Evolutionary conservation across 345 rosid species (phyloP), one percentile per base, ranked within the genome.

Genomic region (Sonneratia alba): DNA sequence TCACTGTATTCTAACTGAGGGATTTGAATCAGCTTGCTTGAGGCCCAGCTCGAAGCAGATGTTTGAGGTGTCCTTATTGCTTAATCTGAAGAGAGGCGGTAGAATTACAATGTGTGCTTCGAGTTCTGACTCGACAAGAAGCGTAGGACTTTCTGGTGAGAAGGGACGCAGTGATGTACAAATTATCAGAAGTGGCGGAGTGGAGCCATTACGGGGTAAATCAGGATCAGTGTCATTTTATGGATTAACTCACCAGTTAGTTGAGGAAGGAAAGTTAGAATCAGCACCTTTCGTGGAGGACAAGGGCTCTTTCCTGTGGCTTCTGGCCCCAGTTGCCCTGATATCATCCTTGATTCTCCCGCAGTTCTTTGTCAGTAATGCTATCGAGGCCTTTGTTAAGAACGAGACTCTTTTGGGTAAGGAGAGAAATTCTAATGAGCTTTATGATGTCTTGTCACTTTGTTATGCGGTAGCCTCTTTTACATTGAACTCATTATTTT

Each of bases 151-250:
- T 49, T 43, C 68, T 27, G 67, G 62, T 3, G 71, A 68, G 43
- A 75, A 78, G 64, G 36, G 47, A 14, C 36, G 66, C 7, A 68
- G 79, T 4, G 76, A 57, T 19, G 76, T 76, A 73, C 71, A 78
- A 14, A 64, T 76, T 63, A 49, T 38, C 42, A 72, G 71, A 38
- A 76, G 55, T 67, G 74, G 78, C 70, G 87, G 83, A 72, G 71
- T 74, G 79, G 97, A 91, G 77, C 80, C 88, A 12, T 86, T 86
- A 71, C 85, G 83, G 53, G 97, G 97, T 7, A 89, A 93, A 79
- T 78, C 98, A 2, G 96, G 98, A 71, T 91, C 91, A 4, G 76
- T 89, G 77, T 89, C 97, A 7, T 93, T 89, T 79, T 57, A 73
- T 71, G 98, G 98, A 6, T 63, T 87, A 77, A 84, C 91, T 68